Base-by-base conservation (phyloP, 1,284 basidiomycete species). In the Pyrrhoderma lamaoense region DNA sequence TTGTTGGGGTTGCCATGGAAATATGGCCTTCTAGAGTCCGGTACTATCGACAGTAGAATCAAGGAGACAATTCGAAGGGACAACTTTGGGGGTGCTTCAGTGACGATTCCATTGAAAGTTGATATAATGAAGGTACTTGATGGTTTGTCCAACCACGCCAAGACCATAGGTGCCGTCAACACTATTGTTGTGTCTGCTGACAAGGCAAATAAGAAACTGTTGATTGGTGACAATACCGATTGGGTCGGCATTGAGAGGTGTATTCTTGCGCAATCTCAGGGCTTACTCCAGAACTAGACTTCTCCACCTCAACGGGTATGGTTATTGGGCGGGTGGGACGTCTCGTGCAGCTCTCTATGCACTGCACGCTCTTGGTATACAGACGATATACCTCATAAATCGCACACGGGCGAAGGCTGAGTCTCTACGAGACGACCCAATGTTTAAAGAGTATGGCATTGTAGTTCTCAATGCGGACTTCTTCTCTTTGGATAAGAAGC, bases 321-420 rank as follows among this genome's bases (percentile, higher is more conserved):
- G 82, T 97, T 52, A 88, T 97, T 56, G 93, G 93, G 93, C 92
- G 0, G 93, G 93, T 5, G 93, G 93, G 1, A 96, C 93, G 0
- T 85, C 89, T 19, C 85, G 93, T 25, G 93, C 93, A 0, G 93
- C 93, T 0, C 81, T 97, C 54, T 95, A 92, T 64, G 91, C 93
- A 1, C 69, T 96, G 47, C 77, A 86, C 59, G 69, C 77, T 48
- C 69, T 93, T 1, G 82, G 83, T 7, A 76, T 85, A 36, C 67
- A 75, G 52, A 74, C 69, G 1, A 86, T 97, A 61, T 91, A 90
- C 65, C 64, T 97, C 18, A 91, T 76, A 73, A 97, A 97, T 69
- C 79, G 93, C 35, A 95, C 93, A 0, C 65, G 64, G 13, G 70
- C 64, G 49, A 89, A 89, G 59, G 93, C 91, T 0, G 71, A 82